Percentiles rank a stretch among this genome's conserved stretches.
phyloP scores from a whole-genome alignment of 2,329 filamentous ascomycete species.

The Colletotrichum simmondsii region DNA sequence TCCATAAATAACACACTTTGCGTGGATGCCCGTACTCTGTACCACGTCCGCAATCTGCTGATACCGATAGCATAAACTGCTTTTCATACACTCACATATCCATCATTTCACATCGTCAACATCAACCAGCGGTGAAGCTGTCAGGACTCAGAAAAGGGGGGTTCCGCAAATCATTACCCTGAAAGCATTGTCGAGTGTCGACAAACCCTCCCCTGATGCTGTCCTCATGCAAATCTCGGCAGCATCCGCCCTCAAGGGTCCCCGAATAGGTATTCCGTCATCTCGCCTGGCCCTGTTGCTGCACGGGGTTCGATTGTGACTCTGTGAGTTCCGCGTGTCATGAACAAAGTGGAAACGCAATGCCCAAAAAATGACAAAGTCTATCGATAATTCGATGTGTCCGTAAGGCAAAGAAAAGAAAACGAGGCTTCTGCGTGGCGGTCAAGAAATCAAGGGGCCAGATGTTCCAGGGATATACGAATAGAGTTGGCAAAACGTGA shows the following conservation, averaged over 20 bases:
- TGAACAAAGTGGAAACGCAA: not conserved
- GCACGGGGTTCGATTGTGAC: not conserved
- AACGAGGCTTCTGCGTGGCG: not conserved
- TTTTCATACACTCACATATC: not conserved
- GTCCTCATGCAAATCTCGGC: slow-evolving; percentile 13
- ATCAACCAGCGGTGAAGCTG: not conserved
- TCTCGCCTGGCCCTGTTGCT: slow-evolving; percentile 4
- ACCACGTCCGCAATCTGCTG: too few relatives aligned
- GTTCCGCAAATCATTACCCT: not conserved
- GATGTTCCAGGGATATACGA: not conserved
- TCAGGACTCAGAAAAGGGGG: not conserved
- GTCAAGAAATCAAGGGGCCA: not conserved
- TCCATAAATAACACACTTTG: too few relatives aligned
- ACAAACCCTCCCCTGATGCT: not conserved
- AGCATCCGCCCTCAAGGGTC: slow-evolving; percentile 22
- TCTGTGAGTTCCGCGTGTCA: not conserved
- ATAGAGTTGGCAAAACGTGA: not conserved
- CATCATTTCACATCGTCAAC: not conserved
- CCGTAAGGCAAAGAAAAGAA: not conserved
- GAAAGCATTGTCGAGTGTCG: not conserved
- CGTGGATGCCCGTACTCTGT: too few relatives aligned
- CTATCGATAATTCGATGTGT: not conserved
- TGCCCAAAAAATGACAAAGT: not conserved
- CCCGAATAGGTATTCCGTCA: slow-evolving; percentile 24
- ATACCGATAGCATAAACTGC: not conserved